A percentile compares a stretch with the other conserved stretches of the same genome.
Conservation (phyloP, 2,329 filamentous ascomycete species). For the Fusarium falciforme region DNA sequence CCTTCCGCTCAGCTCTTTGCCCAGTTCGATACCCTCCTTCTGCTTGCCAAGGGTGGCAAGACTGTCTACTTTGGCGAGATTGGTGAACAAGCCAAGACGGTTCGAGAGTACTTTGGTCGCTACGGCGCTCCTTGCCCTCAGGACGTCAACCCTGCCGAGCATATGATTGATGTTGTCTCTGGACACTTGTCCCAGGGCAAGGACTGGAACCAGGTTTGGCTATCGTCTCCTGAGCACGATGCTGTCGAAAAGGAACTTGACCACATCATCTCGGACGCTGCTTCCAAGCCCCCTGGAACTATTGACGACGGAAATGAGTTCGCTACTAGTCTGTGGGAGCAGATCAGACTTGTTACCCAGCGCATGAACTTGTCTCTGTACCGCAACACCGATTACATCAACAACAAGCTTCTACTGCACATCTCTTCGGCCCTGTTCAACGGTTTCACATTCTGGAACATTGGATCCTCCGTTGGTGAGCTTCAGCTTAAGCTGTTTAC, state of each 20-base stretch:
- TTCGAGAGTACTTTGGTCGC: constrained; percentile 73
- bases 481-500: constrained; percentile 68
- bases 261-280: constrained; percentile 67
- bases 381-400: constrained; percentile 74
- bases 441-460: constrained; percentile 71
- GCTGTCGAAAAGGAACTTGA: constrained; percentile 72
- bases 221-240: constrained; percentile 69
- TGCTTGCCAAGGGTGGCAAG: constrained; percentile 73
- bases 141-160: constrained; percentile 78
- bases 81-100: constrained; percentile 63
- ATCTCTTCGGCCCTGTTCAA: constrained; percentile 67
- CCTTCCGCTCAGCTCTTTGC: constrained; percentile 75
- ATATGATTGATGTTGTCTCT: constrained; percentile 74
- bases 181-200: constrained; percentile 58
- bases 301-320: constrained; percentile 73
- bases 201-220: constrained; percentile 79
- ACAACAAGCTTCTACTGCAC: constrained; percentile 71
- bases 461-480: constrained; percentile 62
- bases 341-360: constrained; percentile 71
- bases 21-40: constrained; percentile 73
- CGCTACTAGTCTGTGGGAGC: constrained; percentile 72
- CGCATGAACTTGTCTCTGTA: constrained; percentile 73
- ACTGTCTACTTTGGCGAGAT: constrained; percentile 77
- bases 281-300: constrained; percentile 54
- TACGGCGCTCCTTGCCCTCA: constrained; percentile 72